Evolutionary conservation across 495 filamentous ascomycete genomes (phyloP).

Genomic region (Immersiella caudata): DNA sequence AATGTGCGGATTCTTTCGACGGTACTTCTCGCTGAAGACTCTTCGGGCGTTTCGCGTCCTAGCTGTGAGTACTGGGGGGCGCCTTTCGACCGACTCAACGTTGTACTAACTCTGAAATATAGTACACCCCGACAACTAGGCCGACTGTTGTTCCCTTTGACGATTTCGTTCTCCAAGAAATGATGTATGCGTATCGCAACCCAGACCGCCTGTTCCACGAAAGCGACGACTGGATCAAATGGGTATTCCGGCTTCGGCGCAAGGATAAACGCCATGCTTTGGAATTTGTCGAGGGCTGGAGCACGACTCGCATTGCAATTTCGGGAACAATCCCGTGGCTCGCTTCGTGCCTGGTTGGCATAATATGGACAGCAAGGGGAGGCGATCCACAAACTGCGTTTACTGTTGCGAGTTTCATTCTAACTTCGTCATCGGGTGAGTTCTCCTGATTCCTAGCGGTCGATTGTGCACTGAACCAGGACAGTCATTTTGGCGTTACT

Average conservation of each 20-base stretch:
- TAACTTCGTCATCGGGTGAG: conserved; percentile 15
- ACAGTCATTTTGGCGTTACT: conserved; percentile 9
- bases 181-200: conserved; percentile 17
- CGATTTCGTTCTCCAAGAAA: conserved; percentile 13
- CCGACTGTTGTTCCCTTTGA: conserved; percentile 11
- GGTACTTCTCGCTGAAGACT: conserved; percentile 13
- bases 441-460: neutral
- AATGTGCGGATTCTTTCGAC: conserved; percentile 17
- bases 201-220: neutral
- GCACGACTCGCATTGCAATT: conserved; percentile 15
- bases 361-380: conserved; percentile 11
- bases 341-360: conserved; percentile 4
- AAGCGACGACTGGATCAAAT: conserved; percentile 12
- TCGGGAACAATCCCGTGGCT: conserved; percentile 12
- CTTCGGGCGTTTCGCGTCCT: conserved; percentile 4
- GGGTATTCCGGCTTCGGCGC: conserved; percentile 15
- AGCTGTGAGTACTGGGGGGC: conserved; percentile 6
- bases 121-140: conserved; percentile 13
- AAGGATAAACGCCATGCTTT: conserved; percentile 8
- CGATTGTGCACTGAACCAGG: neutral
- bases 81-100: too few species aligned
- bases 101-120: too few species aligned
- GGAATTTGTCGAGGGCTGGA: conserved; percentile 20
- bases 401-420: conserved; percentile 13
- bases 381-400: conserved; percentile 15